These are phyloP conservation scores for Lachnellula hyalina DNA, from an alignment of 2,329 filamentous ascomycete genomes.

Conservation along the genomic window DNA sequence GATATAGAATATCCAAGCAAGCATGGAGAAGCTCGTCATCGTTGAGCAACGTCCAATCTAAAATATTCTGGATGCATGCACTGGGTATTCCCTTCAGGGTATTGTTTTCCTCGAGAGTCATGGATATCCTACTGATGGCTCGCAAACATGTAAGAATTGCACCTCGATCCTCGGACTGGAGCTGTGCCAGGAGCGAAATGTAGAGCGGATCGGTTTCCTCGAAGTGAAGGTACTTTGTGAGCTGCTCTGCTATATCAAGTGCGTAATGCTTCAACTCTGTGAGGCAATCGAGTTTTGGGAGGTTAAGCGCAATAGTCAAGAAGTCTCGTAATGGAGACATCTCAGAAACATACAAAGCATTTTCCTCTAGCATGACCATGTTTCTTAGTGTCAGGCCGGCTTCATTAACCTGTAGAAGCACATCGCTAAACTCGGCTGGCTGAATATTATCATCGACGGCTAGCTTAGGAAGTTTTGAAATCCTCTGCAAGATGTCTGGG, in stretches of 20 bases:
- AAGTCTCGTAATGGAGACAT: slow-evolving; percentile 74
- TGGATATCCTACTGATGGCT: slow-evolving; percentile 80
- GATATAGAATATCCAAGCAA: slow-evolving; percentile 89
- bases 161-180: slow-evolving; percentile 70
- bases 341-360: slow-evolving; percentile 74
- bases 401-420: slow-evolving; percentile 74
- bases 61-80: slow-evolving; percentile 59
- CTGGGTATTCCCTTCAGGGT: slow-evolving; percentile 66
- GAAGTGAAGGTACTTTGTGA: slow-evolving; percentile 75
- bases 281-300: slow-evolving; percentile 66
- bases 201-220: slow-evolving; percentile 74
- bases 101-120: slow-evolving; percentile 77
- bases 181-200: slow-evolving; percentile 59
- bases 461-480: slow-evolving; percentile 56
- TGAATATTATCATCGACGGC: slow-evolving; percentile 65
- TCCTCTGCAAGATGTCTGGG: slow-evolving; percentile 65
- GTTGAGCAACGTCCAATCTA: slow-evolving; percentile 71
- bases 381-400: slow-evolving; percentile 85
- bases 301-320: slow-evolving; percentile 72
- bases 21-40: slow-evolving; percentile 88
- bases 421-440: slow-evolving; percentile 63
- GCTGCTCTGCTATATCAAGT: slow-evolving; percentile 84
- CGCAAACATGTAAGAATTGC: slow-evolving; percentile 74
- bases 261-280: slow-evolving; percentile 87
- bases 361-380: slow-evolving; percentile 91